These are phyloP conservation scores for Trifolium subterraneum DNA, from an alignment of 306 rosid genomes.

Conservation along the genomic window DNA sequence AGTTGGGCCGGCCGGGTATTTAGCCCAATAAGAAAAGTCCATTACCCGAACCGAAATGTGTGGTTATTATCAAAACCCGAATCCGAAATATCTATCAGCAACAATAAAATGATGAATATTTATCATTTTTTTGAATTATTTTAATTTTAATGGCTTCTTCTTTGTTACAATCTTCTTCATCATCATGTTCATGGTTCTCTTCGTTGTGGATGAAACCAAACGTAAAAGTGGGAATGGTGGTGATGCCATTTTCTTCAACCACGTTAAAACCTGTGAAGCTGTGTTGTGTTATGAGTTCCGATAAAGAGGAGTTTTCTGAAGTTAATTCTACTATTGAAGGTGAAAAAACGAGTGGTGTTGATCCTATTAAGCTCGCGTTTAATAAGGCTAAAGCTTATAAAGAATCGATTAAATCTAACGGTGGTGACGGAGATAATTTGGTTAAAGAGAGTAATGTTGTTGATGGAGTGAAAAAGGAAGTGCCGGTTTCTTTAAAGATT, in stretches of 20 bases:
- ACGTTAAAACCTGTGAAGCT: slow-evolving; percentile 49
- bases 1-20: slow-evolving; percentile 22
- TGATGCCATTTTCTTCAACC: slow-evolving; percentile 25
- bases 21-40: slow-evolving; percentile 13
- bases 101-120: neutral
- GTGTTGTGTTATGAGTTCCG: slow-evolving; percentile 43
- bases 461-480: slow-evolving; percentile 45
- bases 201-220: slow-evolving; percentile 49
- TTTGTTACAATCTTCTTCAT: slow-evolving; percentile 38
- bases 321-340: slow-evolving; percentile 37
- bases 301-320: slow-evolving; percentile 52
- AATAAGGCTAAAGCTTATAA: slow-evolving; percentile 67
- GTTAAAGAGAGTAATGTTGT: slow-evolving; percentile 30
- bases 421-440: slow-evolving; percentile 27
- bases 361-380: slow-evolving; percentile 72
- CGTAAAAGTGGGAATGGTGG: slow-evolving; percentile 20
- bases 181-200: slow-evolving; percentile 37
- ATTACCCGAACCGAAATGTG: neutral
- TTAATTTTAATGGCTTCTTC: slow-evolving; percentile 57
- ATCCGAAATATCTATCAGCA: neutral
- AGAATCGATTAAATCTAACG: slow-evolving; percentile 42
- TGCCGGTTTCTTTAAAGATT: slow-evolving; percentile 55
- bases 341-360: slow-evolving; percentile 44
- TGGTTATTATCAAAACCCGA: neutral
- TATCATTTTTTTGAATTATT: neutral